Conservation (phyloP, 78 protist species). For the Monocercomonoides exilis region DNA sequence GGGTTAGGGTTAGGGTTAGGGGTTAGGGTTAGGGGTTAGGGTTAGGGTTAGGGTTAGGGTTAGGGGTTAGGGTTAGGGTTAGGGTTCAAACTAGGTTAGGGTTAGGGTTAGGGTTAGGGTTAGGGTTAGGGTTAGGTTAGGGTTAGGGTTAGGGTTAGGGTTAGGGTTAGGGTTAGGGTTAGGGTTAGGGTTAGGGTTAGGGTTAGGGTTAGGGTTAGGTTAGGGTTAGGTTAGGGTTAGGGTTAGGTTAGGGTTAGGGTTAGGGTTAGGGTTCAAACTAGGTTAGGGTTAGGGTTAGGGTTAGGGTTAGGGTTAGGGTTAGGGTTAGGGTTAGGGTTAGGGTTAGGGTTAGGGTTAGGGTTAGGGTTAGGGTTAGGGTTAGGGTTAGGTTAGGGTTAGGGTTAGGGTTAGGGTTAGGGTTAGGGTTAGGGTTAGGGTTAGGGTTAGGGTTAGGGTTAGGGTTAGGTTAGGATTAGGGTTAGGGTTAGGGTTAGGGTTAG, state of each 20-base stretch:
- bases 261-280: background rate
- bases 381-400: background rate
- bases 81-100: background rate
- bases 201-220: conserved; percentile 6
- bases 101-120: conserved; percentile 6
- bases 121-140: background rate
- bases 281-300: background rate
- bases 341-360: background rate
- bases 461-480: background rate
- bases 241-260: background rate
- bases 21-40: background rate
- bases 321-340: conserved; percentile 6
- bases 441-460: background rate
- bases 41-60: background rate
- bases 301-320: background rate
- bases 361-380: conserved; percentile 5
- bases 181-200: conserved; percentile 6
- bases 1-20: conserved; percentile 7
- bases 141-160: conserved; percentile 7
- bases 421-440: background rate
- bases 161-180: conserved; percentile 2
- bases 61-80: conserved; percentile 2
- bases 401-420: conserved; percentile 6
- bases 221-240: conserved; percentile 2
- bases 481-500: background rate